A percentile compares a stretch with the other conserved stretches of the same genome.
phyloP scores from a whole-genome alignment of 2,329 filamentous ascomycete genomes.

The Thermothelomyces thermophilus region DNA sequence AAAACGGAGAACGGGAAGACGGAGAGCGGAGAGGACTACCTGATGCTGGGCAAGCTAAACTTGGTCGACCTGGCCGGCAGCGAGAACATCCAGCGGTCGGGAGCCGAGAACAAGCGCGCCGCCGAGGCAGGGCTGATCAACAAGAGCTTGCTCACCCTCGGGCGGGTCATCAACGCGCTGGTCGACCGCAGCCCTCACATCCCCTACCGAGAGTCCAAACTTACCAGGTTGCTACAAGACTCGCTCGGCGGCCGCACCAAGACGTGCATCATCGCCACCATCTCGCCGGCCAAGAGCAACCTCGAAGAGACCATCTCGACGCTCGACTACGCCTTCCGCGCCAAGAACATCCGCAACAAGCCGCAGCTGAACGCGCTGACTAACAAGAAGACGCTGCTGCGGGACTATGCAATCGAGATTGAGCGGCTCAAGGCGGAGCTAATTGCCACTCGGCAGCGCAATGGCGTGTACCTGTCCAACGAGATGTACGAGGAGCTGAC shows the following conservation, averaged over 20 bases:
- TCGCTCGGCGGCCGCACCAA: slow-evolving; percentile 93
- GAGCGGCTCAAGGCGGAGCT: slow-evolving; percentile 92
- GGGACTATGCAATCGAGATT: slow-evolving; percentile 86
- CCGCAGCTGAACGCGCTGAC: slow-evolving; percentile 89
- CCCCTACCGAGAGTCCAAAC: slow-evolving; percentile 86
- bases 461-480: slow-evolving; percentile 88
- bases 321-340: slow-evolving; percentile 92
- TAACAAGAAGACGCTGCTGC: slow-evolving; percentile 85
- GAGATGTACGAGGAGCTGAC: slow-evolving; percentile 88
- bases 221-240: slow-evolving; percentile 91
- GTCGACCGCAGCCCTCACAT: slow-evolving; percentile 89
- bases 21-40: slow-evolving; percentile 80
- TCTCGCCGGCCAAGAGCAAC: slow-evolving; percentile 91
- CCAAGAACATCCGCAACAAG: slow-evolving; percentile 98
- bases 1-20: slow-evolving; percentile 68
- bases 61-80: slow-evolving; percentile 94
- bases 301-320: slow-evolving; percentile 98
- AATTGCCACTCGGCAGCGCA: slow-evolving; percentile 84
- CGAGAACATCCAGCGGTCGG: slow-evolving; percentile 94
- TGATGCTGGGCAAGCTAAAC: slow-evolving; percentile 90
- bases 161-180: slow-evolving; percentile 93
- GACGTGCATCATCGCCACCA: slow-evolving; percentile 95
- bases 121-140: slow-evolving; percentile 96
- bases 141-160: slow-evolving; percentile 90
- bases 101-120: slow-evolving; percentile 95